These are phyloP conservation scores for Crepidotus variabilis DNA, from an alignment of 768 basidiomycete genomes.

Conservation along the genomic window DNA sequence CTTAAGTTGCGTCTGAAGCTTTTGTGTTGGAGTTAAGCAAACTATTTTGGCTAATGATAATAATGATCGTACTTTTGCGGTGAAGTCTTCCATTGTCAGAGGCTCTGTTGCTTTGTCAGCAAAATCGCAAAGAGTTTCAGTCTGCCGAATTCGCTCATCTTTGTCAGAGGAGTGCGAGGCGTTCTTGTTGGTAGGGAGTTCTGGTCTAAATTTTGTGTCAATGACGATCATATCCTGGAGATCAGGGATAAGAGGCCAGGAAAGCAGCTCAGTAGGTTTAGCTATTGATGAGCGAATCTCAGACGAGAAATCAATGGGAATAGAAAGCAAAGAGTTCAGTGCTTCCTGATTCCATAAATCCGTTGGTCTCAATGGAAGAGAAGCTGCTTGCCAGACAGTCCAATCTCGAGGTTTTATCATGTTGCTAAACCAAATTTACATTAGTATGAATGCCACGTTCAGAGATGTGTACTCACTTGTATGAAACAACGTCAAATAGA, in stretches of 20 bases:
- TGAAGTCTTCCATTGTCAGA: conserved; percentile 2
- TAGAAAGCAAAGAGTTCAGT: neutral
- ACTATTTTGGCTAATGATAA: neutral
- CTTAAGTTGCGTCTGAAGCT: conserved; percentile 4
- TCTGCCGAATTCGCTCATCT: neutral
- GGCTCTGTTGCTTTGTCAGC: neutral
- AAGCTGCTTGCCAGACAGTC: neutral
- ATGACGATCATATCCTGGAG: too few relatives aligned
- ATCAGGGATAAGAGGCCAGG: neutral
- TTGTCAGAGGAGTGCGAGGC: neutral
- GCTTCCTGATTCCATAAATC: neutral
- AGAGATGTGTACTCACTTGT: neutral
- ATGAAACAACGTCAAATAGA: neutral
- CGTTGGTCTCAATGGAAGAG: neutral
- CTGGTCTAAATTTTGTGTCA: neutral
- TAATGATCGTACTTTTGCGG: conserved; percentile 1
- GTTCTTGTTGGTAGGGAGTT: neutral
- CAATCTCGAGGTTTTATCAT: neutral
- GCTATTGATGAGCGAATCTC: neutral
- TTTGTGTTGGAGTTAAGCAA: neutral
- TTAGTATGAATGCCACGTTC: too few relatives aligned
- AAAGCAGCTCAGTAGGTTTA: neutral
- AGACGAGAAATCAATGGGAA: neutral
- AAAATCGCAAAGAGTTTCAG: neutral
- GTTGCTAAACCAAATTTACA: neutral